These are phyloP conservation scores for Phlegmacium glaucopus DNA, from an alignment of 768 basidiomycete genomes.

Conservation along the genomic window DNA sequence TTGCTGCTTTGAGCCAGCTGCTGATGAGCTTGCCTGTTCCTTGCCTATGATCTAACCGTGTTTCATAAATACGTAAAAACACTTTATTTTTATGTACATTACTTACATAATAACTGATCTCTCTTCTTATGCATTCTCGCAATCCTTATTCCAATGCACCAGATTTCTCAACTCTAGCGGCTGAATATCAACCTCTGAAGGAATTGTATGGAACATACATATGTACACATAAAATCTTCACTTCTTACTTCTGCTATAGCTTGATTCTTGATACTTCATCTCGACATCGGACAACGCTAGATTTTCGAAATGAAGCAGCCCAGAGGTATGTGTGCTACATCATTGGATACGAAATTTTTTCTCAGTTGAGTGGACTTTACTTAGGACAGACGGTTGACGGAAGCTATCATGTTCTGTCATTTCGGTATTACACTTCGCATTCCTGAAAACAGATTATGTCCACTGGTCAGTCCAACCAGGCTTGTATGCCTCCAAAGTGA, in stretches of 20 bases:
- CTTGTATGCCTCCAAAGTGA: background rate
- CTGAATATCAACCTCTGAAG: constrained; percentile 50
- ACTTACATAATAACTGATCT: too few relatives aligned
- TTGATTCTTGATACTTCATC: constrained; percentile 18
- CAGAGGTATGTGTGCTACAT: constrained; percentile 48
- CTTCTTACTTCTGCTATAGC: background rate
- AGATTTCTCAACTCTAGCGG: constrained; percentile 59
- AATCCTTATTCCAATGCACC: constrained; percentile 36
- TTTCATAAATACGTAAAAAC: too few relatives aligned
- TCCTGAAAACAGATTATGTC: constrained; percentile 76
- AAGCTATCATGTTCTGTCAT: constrained; percentile 73
- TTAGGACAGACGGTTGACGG: constrained; percentile 66
- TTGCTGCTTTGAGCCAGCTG: background rate
- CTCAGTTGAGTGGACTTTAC: background rate
- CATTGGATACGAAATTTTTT: background rate
- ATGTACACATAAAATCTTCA: constrained; percentile 42
- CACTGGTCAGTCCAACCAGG: constrained; percentile 68
- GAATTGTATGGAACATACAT: too few relatives aligned
- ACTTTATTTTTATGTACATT: too few relatives aligned
- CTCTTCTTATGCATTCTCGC: constrained; percentile 43
- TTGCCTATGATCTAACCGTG: too few relatives aligned
- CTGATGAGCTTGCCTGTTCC: constrained; percentile 50
- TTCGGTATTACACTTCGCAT: constrained; percentile 62
- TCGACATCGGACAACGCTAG: constrained; percentile 41
- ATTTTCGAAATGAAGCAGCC: constrained; percentile 72